A percentile compares a stretch with the other conserved stretches of the same genome.
phyloP scores from a whole-genome alignment of 441 rosid genomes.

The Biscutella auriculata region DNA sequence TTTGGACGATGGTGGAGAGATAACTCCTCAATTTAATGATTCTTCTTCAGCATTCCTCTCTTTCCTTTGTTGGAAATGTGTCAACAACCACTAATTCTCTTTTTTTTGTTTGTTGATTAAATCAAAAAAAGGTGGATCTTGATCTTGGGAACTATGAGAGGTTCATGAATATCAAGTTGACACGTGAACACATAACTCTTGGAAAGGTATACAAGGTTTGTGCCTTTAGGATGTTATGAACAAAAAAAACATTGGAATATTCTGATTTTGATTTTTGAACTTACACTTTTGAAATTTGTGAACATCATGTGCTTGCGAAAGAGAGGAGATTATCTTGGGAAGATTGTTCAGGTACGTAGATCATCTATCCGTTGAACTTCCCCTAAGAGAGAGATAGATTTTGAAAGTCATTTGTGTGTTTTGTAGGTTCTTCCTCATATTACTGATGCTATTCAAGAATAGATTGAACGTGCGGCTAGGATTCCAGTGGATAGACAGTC shows the following conservation, averaged over 20 bases:
- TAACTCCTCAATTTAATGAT: slow-evolving; percentile 10
- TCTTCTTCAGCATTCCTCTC: not conserved
- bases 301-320: slow-evolving; percentile 68
- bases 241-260: not conserved
- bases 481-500: slow-evolving; percentile 75
- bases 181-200: slow-evolving; percentile 74
- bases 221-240: not conserved
- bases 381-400: not conserved
- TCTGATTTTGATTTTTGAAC: not conserved
- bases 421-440: slow-evolving; percentile 87
- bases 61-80: not conserved
- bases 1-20: slow-evolving; percentile 98
- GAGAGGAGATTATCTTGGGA: slow-evolving; percentile 97
- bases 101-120: not conserved
- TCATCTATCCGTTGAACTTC: not conserved
- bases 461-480: slow-evolving; percentile 76
- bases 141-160: slow-evolving; percentile 99
- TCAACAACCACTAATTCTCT: not conserved
- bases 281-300: not conserved
- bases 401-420: not conserved
- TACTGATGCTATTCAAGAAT: slow-evolving; percentile 90
- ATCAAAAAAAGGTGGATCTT: slow-evolving; percentile 88
- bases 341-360: slow-evolving; percentile 73
- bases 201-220: slow-evolving; percentile 85
- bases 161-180: slow-evolving; percentile 70